Base-by-base conservation (phyloP, 2,329 filamentous ascomycete species). In the Alternaria viburni region DNA sequence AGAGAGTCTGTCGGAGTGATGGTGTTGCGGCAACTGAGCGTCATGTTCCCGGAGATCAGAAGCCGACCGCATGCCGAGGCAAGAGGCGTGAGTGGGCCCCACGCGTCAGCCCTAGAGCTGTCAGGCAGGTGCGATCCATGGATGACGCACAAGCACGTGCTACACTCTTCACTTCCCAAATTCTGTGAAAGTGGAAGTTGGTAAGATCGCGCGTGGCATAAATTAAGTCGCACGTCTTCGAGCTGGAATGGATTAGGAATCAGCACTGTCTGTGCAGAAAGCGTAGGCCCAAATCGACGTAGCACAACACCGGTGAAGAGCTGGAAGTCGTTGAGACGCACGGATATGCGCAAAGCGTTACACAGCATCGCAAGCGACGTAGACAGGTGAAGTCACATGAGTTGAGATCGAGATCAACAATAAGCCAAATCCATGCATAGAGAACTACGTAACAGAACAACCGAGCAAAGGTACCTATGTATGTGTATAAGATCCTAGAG, bases 231-330 rank as follows among this genome's bases (percentile, higher is more conserved):
- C n/a, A n/a, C 8, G 36, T 41, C 36, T 9, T n/a, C 2, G 32
- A 36, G 32, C 32, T n/a, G 15, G 15, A n/a, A 36, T 36, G 13
- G 32, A n/a, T 45, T 79, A 21, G 76, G 78, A 61, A 74, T 50
- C 76, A 75, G 6, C 77, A 79, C 57, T 74, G 75, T 5, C 61
- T 74, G 58, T 71, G 77, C 44, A 74, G 73, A 1, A 66, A 75
- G 11, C 63, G 61, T 3, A 75, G 74, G 60, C 77, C 76, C 47
- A 68, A 68, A 41, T 67, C 49, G 32, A 9, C 25, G 21, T 28
- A 11, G 19, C 47, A 49, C 41, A 61, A 36, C 17, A 45, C 58
- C 49, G 58, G 58, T 50, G 26, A 59, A 55, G 54, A 64, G 19
- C 49, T 55, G 28, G 12, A 51, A 28, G 25, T 21, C 19, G n/a